These are phyloP conservation scores for Termitomyces sp. DNA, from an alignment of 768 basidiomycete genomes.

Conservation along the genomic window DNA sequence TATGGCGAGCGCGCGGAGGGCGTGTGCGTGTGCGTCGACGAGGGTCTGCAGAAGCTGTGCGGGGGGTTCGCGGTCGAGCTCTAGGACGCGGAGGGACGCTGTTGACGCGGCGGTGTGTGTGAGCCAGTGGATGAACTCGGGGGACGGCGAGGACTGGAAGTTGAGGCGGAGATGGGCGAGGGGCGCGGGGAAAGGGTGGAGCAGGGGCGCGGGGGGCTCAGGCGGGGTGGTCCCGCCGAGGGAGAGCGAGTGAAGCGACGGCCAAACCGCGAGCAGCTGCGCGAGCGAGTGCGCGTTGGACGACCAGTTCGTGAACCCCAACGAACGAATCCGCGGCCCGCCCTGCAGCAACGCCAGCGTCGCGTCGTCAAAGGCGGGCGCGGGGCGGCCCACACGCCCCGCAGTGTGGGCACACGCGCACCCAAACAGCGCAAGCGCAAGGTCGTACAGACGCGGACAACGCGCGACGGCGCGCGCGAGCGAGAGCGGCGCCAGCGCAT, in stretches of 20 bases:
- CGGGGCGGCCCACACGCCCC: slow-evolving; percentile 42
- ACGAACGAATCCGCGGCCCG: slow-evolving; percentile 46
- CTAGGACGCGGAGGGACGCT: slow-evolving; percentile 43
- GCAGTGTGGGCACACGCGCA: slow-evolving; percentile 38
- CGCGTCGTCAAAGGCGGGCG: slow-evolving; percentile 47
- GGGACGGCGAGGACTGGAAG: slow-evolving; percentile 55
- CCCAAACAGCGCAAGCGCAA: slow-evolving; percentile 58
- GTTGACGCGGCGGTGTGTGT: slow-evolving; percentile 43
- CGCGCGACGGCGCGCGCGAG: slow-evolving; percentile 35
- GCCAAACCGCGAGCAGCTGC: slow-evolving; percentile 62
- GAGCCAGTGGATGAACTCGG: slow-evolving; percentile 67
- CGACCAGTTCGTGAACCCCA: slow-evolving; percentile 71
- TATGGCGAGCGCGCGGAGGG: slow-evolving; percentile 49
- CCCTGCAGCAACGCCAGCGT: slow-evolving; percentile 47
- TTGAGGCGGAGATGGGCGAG: slow-evolving; percentile 56
- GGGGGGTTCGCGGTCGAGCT: slow-evolving; percentile 58
- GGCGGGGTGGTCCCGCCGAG: slow-evolving; percentile 57
- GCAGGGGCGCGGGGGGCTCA: slow-evolving; percentile 35
- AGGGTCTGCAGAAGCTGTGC: slow-evolving; percentile 49
- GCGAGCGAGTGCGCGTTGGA: slow-evolving; percentile 49
- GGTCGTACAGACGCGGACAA: slow-evolving; percentile 54
- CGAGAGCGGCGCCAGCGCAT: background rate
- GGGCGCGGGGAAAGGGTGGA: slow-evolving; percentile 38
- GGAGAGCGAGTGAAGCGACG: slow-evolving; percentile 48
- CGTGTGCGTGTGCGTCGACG: slow-evolving; percentile 39